Base-by-base conservation (phyloP, 768 basidiomycete genomes). In the Leccinum arenicola region DNA sequence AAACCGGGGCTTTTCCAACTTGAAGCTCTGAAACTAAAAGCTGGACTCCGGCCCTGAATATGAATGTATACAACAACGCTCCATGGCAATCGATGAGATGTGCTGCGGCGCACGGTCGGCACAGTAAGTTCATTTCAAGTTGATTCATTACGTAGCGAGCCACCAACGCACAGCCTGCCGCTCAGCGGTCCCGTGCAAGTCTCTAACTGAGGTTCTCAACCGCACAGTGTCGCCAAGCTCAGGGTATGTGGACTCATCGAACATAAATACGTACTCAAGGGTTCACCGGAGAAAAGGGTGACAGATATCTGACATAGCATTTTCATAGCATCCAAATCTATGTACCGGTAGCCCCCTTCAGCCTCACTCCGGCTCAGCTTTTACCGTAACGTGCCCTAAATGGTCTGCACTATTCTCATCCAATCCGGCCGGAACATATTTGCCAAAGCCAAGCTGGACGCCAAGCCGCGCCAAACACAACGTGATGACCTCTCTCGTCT, bases 401-500 rank as follows among this genome's bases (percentile, higher is more conserved):
- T 48, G 50, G 21, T 49, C 63, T 4, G n/a, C 19, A 52, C 15
- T 23, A 36, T 25, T 2, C 12, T 31, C 27, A n/a, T 19, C 52
- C 8, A 29, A 27, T 56, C 19, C 49, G 5, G 11, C 40, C 36
- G 14, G 1, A 6, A 10, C 6, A 9, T 57, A 31, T 50, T 35
- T 49, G 47, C 68, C 65, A 51, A 68, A 74, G 59, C 63, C 66
- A 55, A 61, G 57, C 35, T 48, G 68, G 9, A 73, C 64, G 33
- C 73, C 74, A 52, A 78, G 52, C 52, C 61, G 69, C 17, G 75
- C 61, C 52, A 77, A 59, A 61, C 68, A 68, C 60, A 76, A 50
- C 4, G 67, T 59, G n/a, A 64, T 29, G 9, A 68, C 68, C 35
- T 66, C 66, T 21, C 61, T 63, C 6, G 33, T 57, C 51, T 50